Percentiles rank a stretch among this genome's conserved stretches.
Conservation (phyloP, 305 asterid species). For the Fraxinus latifolia region DNA sequence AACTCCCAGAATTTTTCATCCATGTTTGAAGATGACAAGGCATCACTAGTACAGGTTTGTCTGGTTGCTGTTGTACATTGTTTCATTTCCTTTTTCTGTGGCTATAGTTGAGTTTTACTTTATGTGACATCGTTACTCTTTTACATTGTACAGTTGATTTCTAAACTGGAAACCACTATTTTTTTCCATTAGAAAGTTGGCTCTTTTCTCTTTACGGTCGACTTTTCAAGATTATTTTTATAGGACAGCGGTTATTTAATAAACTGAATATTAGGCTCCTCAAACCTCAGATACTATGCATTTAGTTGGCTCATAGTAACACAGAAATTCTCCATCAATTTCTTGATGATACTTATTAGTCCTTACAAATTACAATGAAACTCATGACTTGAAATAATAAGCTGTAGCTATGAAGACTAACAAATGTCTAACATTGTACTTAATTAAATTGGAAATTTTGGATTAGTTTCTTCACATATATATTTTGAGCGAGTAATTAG, state of each 20-base stretch:
- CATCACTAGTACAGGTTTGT: slow-evolving; percentile 77
- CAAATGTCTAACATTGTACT: background rate
- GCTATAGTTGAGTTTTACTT: slow-evolving; percentile 12
- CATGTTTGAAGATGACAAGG: slow-evolving; percentile 57
- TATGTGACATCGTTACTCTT: background rate
- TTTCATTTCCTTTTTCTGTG: slow-evolving; percentile 15
- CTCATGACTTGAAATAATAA: background rate
- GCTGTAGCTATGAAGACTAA: background rate
- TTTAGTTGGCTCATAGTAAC: background rate
- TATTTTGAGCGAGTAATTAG: background rate
- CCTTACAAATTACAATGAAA: background rate
- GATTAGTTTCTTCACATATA: background rate
- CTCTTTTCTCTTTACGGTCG: background rate
- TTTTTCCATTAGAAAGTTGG: background rate
- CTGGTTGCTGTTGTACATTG: slow-evolving; percentile 3
- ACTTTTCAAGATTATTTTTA: background rate
- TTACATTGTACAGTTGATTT: slow-evolving; percentile 14
- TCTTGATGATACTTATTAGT: background rate
- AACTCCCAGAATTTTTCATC: slow-evolving; percentile 59
- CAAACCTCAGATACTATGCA: background rate
- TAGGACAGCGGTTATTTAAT: background rate
- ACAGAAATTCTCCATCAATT: background rate
- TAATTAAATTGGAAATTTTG: background rate
- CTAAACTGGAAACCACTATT: slow-evolving; percentile 5
- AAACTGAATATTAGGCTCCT: background rate